Evolutionary conservation across 2,329 filamentous ascomycete species (phyloP), one percentile per base, ranked within the genome.

Genomic region (Nemania sp.): DNA sequence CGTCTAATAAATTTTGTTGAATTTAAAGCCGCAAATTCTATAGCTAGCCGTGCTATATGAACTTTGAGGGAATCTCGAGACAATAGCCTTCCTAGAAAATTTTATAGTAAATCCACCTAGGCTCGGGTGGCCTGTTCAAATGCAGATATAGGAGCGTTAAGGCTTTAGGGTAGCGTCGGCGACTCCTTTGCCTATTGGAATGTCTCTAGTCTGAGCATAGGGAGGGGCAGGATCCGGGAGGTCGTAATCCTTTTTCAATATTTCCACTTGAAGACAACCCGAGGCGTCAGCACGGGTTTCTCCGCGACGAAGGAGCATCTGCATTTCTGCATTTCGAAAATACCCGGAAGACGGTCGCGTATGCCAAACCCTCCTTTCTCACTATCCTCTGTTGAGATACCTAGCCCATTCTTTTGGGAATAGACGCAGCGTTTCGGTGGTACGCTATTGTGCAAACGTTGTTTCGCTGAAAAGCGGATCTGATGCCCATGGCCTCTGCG

Each of bases 301-400:
- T 54, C 18, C 27, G 51, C 43, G 20, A 13, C 32, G 24, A n/a
- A 56, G 20, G 13, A n/a, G 59, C 59, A 53, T 62, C 27, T 62
- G 51, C 29, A 62, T 26, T 5, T 62, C 27, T 62, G 51, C 29
- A 62, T 26, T 5, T 55, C 35, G 51, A 56, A 56, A 7, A 62
- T 56, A 8, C 24, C 60, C 32, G 52, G 27, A 13, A 26, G 13
- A 29, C 26, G 15, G n/a, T n/a, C 4, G n/a, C 43, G 43, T 60
- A 51, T 20, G 57, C 43, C 27, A 8, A 18, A 38, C 49, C 57
- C 32, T 62, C 29, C 24, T 26, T 24, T 52, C 60, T 32, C 26
- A n/a, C 41, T 22, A 18, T 54, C 18, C 2, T 27, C n/a, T 47
- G 59, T 27, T 29, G n/a, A n/a, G 24, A 18, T 45, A 35, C 38